Conservation (phyloP, 208 protist species). For the Entamoeba moshkovskii region DNA sequence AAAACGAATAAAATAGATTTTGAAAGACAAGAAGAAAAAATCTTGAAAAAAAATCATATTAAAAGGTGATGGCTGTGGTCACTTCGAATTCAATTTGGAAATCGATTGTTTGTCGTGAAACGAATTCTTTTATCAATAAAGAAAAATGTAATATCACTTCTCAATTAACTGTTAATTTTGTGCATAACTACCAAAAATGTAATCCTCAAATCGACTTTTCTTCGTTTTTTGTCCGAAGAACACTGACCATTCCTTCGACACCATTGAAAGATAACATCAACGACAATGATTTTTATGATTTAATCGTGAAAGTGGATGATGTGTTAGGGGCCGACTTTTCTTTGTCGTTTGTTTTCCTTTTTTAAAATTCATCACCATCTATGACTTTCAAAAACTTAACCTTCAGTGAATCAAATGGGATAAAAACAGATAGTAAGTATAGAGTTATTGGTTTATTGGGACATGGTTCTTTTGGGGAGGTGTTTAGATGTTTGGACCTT, state of each 20-base stretch:
- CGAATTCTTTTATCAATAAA: no score
- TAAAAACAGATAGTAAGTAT: background rate
- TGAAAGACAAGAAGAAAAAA: no score
- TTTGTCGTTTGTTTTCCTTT: background rate
- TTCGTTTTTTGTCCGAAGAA: background rate
- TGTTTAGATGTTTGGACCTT: constrained; percentile 46
- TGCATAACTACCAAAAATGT: background rate
- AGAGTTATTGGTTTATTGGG: constrained; percentile 30
- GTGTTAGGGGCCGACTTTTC: background rate
- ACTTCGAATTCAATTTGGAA: no score
- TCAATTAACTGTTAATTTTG: background rate
- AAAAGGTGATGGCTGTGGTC: no score
- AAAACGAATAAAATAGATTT: no score
- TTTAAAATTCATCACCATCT: background rate
- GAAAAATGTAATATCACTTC: no score
- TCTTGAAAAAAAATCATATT: no score
- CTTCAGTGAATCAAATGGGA: background rate
- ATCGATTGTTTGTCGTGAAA: no score
- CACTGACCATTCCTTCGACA: background rate
- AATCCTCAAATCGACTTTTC: background rate
- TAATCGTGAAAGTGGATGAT: background rate
- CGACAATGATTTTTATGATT: background rate
- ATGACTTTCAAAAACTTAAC: background rate
- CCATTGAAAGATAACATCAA: background rate
- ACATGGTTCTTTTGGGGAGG: constrained; percentile 70